Percentiles rank a stretch among this genome's conserved stretches.
Conservation (phyloP, 768 basidiomycete genomes). For the Candolleomyces aberdarensis region DNA sequence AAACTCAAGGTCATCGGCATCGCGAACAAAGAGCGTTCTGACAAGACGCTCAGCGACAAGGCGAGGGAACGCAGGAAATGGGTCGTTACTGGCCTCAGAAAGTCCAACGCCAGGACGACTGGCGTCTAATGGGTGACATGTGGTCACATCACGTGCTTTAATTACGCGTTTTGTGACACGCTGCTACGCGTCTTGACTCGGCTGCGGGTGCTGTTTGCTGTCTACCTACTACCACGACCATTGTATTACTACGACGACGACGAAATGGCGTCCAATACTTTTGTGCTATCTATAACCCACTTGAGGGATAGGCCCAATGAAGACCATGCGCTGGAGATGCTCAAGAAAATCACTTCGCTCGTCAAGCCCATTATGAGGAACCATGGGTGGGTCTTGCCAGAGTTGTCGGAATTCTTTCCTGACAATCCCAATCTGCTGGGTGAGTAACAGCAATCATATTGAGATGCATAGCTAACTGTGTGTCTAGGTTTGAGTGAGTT, state of each 20-base stretch:
- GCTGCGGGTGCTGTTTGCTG: slow-evolving; percentile 6
- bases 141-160: slow-evolving; percentile 9
- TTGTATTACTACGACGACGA: slow-evolving; percentile 14
- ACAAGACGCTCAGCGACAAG: slow-evolving; percentile 24
- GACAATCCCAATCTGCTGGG: slow-evolving; percentile 70
- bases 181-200: slow-evolving; percentile 4
- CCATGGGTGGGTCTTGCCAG: slow-evolving; percentile 73
- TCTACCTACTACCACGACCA: slow-evolving; percentile 18
- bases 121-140: neutral
- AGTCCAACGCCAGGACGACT: slow-evolving; percentile 32
- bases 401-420: slow-evolving; percentile 88
- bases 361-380: slow-evolving; percentile 95
- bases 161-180: slow-evolving; percentile 12
- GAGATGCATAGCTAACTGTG: slow-evolving; percentile 10
- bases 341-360: slow-evolving; percentile 68
- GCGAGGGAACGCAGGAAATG: slow-evolving; percentile 36
- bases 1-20: slow-evolving; percentile 50
- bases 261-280: slow-evolving; percentile 39
- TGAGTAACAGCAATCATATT: slow-evolving; percentile 31
- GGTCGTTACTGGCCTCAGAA: slow-evolving; percentile 36
- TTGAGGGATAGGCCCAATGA: slow-evolving; percentile 65
- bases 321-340: slow-evolving; percentile 62
- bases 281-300: slow-evolving; percentile 67
- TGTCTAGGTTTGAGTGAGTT: slow-evolving; percentile 34
- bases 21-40: slow-evolving; percentile 24